Conservation (phyloP, 495 filamentous ascomycete species). For the Penicillium psychrofluorescens region DNA sequence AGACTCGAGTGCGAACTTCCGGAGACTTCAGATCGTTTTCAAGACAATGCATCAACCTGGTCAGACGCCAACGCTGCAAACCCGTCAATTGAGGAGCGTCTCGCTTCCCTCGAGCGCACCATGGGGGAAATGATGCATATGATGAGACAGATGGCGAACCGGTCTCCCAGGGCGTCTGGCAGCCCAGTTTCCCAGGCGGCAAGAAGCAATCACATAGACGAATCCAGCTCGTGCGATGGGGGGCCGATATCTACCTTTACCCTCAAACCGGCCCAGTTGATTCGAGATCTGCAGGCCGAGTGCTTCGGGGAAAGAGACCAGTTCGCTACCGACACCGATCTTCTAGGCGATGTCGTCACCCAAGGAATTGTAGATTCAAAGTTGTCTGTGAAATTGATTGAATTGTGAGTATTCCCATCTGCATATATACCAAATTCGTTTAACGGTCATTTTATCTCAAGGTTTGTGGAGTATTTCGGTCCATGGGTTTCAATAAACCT, state of each 20-base stretch:
- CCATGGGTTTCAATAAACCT: conserved; percentile 30
- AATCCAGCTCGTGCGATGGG: conserved; percentile 11
- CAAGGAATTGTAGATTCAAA: conserved; percentile 29
- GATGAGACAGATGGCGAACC: conserved; percentile 30
- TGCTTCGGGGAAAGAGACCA: conserved; percentile 24
- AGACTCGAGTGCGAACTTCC: conserved; percentile 36
- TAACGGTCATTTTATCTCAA: not conserved
- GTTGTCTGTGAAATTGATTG: conserved; percentile 28
- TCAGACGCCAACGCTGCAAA: conserved; percentile 26
- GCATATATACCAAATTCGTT: not conserved
- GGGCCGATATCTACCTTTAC: conserved; percentile 13
- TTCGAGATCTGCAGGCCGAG: conserved; percentile 30
- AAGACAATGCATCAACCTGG: conserved; percentile 28
- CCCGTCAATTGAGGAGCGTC: conserved; percentile 33
- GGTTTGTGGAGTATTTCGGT: conserved; percentile 33
- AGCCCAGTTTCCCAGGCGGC: conserved; percentile 9
- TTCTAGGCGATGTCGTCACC: conserved; percentile 22
- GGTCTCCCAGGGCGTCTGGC: conserved; percentile 12
- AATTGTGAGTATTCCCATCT: conserved; percentile 19
- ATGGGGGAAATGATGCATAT: conserved; percentile 35
- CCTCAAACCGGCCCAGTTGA: conserved; percentile 29
- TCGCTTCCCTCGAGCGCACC: conserved; percentile 27
- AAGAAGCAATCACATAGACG: conserved; percentile 21
- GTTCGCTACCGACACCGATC: conserved; percentile 14
- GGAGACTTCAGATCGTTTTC: conserved; percentile 29